Base-by-base conservation (phyloP, 345 rosid species). In the Eucalyptus tenuipes region DNA sequence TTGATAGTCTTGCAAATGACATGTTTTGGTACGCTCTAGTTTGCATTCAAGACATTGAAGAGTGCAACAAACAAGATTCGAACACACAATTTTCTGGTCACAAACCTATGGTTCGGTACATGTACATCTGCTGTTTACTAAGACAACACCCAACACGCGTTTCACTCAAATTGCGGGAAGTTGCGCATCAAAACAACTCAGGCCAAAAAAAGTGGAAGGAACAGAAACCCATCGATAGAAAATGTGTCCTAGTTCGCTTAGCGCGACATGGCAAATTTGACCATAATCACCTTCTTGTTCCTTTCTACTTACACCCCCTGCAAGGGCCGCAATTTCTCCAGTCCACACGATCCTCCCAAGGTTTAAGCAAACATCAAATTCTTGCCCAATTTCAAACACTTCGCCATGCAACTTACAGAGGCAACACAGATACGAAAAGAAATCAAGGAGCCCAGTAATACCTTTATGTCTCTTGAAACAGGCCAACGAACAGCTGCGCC, bases 401-500 rank as follows among this genome's bases (percentile, higher is more conserved):
- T n/a, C 10, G 25, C 42, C 24, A 86, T 11, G 44, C 57, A 49
- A 47, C 27, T 18, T n/a, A 48, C 44, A 37, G 22, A 48, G 15
- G 40, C 24, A 14, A 47, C 84, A 1, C 47, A 6, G 8, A 20
- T 40, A 80, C 1, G 29, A 40, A 75, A 49, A 66, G 27, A 85
- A 20, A 85, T 7, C 47, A 37, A 64, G 27, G 57, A 45, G 68
- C 45, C 29, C 18, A 6, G 11, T 29, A 45, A 49, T 49, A 93
- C 94, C 93, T 93, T 93, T 91, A 86, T 93, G 94, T 64, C 88
- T 91, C 92, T 90, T 91, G 91, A 93, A 93, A 91, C 94, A 93
- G 33, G 64, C 91, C 86, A 91, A 87, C 45, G 99, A 97, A 88
- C 99, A 97, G 90, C 99, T 97, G 92, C 91, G 92, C 87, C 27